Evolutionary conservation across 306 rosid genomes (phyloP), one percentile per base, ranked within the genome.

Genomic region (Crotalaria pallida): DNA sequence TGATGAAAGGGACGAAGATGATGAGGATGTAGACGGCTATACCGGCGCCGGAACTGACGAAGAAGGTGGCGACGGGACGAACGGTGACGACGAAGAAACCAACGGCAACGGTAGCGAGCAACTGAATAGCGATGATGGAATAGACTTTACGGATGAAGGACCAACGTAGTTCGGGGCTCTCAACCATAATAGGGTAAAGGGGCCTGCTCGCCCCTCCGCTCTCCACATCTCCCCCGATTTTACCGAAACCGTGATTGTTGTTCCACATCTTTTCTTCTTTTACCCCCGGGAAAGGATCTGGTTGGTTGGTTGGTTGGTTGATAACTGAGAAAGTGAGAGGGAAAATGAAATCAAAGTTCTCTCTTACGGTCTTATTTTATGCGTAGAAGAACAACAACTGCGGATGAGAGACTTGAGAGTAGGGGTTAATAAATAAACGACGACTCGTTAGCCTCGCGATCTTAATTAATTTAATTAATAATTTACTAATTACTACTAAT

Each of bases 141-240:
- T 94, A 94, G 13, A 94, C 90, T 81, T 94, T 94, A 29, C 97
- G 84, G 24, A 94, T 90, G 85, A 94, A 94, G 12, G 97, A 78
- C 98, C 98, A 94, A 0, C 98, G 92, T 17, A 94, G 88, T 67
- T 85, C 91, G 3, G 97, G 96, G 40, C 89, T 91, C 81, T 94
- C 99, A 0, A 87, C 82, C 99, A 94, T 94, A 95, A 82, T 86
- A 7, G 99, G 99, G 48, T 94, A 94, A 0, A 94, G 91, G 17
- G 88, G 96, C 74, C 85, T 67, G n/a, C n/a, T n/a, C 3, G 73
- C 33, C 18, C 62, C 27, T 11, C 92, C 92, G 73, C 83, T 67
- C 74, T 94, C 98, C 48, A 80, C 52, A 72, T 94, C 98, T 4
- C 45, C 45, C 12, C 47, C 16, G 3, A 23, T 33, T 79, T 94